These are phyloP conservation scores for Pleomassaria siparia DNA, from an alignment of 2,329 filamentous ascomycete genomes.

Conservation along the genomic window DNA sequence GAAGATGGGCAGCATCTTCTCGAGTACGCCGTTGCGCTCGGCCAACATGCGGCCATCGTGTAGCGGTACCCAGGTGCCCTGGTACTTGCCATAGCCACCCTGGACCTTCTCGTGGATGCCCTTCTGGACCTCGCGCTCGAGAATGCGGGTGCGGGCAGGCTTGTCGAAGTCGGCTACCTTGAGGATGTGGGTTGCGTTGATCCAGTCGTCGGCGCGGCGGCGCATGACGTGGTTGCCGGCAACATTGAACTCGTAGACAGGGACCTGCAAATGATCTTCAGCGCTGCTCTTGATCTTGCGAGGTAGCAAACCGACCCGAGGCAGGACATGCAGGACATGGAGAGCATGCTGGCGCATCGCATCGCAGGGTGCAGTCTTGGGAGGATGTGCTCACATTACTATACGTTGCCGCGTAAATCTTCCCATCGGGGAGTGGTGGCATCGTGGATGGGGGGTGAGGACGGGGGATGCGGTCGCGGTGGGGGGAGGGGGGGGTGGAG, in stretches of 20 bases:
- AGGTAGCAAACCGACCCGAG: conserved; percentile 1
- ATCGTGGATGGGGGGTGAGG: conserved; percentile 27
- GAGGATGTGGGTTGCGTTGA: conserved; percentile 98
- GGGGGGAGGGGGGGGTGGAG: conserved; percentile 1
- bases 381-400: conserved; percentile 53
- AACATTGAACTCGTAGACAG: conserved; percentile 91
- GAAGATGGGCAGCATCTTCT: conserved; percentile 83
- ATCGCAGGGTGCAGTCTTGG: not conserved
- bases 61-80: conserved; percentile 97
- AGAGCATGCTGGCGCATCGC: not conserved
- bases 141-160: conserved; percentile 87
- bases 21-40: conserved; percentile 81
- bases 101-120: conserved; percentile 97
- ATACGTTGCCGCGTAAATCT: conserved; percentile 66
- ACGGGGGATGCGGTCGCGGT: conserved; percentile 1
- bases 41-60: conserved; percentile 78
- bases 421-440: conserved; percentile 43
- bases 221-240: conserved; percentile 94
- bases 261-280: conserved; percentile 67
- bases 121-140: conserved; percentile 96
- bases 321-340: no score
- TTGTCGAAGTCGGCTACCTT: conserved; percentile 98
- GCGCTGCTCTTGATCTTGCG: not conserved
- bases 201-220: conserved; percentile 89
- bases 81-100: conserved; percentile 97